phyloP scores from a whole-genome alignment of 768 basidiomycete genomes.

The Lyophyllum shimeji region DNA sequence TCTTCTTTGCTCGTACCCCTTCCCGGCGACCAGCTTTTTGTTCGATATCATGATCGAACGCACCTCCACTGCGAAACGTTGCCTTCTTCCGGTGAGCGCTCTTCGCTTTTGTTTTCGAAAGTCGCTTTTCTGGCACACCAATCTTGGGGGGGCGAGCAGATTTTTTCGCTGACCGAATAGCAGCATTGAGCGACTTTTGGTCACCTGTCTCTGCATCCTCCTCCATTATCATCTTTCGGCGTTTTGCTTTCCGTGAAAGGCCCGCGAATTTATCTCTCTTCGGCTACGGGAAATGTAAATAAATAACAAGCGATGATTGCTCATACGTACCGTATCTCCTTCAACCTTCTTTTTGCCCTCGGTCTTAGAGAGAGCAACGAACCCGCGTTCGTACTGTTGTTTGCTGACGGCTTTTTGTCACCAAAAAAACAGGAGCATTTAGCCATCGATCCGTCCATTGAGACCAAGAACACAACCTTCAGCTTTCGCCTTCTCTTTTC shows the following conservation, averaged over 20 bases:
- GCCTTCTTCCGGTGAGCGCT: constrained; percentile 35
- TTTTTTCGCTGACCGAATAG: constrained; percentile 89
- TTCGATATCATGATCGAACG: constrained; percentile 64
- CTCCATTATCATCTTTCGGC: constrained; percentile 84
- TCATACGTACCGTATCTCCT: constrained; percentile 38
- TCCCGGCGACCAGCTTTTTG: constrained; percentile 43
- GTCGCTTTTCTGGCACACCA: constrained; percentile 44
- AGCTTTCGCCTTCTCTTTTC: constrained; percentile 77
- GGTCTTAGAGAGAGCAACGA: constrained; percentile 33
- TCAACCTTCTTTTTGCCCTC: constrained; percentile 37
- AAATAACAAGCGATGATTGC: background rate
- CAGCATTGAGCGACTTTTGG: constrained; percentile 56
- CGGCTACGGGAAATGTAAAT: constrained; percentile 40
- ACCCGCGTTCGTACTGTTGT: constrained; percentile 64
- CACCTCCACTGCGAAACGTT: constrained; percentile 31
- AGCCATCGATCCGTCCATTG: constrained; percentile 6
- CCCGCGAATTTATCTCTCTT: constrained; percentile 80
- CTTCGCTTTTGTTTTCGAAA: constrained; percentile 30
- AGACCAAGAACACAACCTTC: constrained; percentile 54
- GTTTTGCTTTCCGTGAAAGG: constrained; percentile 82
- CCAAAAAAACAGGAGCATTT: background rate
- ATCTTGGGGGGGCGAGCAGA: constrained; percentile 73
- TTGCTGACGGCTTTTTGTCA: constrained; percentile 73
- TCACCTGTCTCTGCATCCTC: constrained; percentile 68
- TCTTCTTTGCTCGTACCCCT: constrained; percentile 66